Evolutionary conservation across 73 alveolate genomes (phyloP).

Genomic region (Paramecium tetraurelia): DNA sequence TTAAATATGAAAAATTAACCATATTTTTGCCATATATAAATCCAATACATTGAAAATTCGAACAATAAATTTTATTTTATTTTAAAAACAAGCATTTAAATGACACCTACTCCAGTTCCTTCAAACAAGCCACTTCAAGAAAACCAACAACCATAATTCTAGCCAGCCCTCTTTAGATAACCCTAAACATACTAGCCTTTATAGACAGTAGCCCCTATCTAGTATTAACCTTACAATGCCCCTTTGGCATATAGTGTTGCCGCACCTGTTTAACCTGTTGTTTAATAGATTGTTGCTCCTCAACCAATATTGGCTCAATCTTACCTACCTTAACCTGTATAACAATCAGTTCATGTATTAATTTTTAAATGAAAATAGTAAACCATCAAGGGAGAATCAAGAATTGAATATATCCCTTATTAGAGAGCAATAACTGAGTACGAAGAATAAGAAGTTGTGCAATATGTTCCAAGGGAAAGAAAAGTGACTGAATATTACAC

Average conservation of each 20-base stretch:
- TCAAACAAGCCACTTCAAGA: not conserved
- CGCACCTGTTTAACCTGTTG: not conserved
- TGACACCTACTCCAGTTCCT: not conserved
- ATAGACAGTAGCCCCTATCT: not conserved
- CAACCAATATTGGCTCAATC: not conserved
- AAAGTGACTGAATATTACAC: not conserved
- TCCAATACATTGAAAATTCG: not conserved
- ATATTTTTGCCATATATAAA: not conserved
- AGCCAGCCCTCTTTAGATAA: not conserved
- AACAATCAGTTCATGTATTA: not conserved
- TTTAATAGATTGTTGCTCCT: not conserved
- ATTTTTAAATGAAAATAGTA: not conserved
- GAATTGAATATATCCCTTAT: not conserved
- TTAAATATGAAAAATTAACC: not conserved
- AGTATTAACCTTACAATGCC: not conserved
- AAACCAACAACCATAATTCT: not conserved
- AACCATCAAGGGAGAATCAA: not conserved
- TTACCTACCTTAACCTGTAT: not conserved
- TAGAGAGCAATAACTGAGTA: not conserved
- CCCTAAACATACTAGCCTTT: not conserved
- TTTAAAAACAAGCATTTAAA: not conserved
- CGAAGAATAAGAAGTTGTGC: not conserved
- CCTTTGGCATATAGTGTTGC: not conserved
- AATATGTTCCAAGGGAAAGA: not conserved
- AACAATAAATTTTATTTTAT: not conserved